phyloP scores from a whole-genome alignment of 495 filamentous ascomycete species.

The Aspergillus coremiiformis region DNA sequence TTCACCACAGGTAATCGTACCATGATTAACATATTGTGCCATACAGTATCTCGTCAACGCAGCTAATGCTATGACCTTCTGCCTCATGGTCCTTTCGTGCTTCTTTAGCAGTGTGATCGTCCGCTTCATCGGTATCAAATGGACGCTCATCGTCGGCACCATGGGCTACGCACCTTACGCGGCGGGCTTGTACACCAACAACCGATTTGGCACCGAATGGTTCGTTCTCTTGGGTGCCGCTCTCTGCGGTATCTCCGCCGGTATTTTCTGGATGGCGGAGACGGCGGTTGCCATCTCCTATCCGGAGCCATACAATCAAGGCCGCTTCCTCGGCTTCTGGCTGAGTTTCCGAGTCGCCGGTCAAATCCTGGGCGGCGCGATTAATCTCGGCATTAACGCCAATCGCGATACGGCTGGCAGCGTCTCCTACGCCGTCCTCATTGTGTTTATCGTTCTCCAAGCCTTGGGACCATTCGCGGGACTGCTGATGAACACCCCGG shows the following conservation, averaged over 20 bases:
- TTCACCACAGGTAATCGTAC: too few species aligned
- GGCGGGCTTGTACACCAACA: constrained; percentile 60
- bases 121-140: constrained; percentile 55
- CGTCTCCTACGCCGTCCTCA: constrained; percentile 53
- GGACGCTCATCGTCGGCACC: constrained; percentile 56
- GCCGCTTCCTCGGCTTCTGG: constrained; percentile 55
- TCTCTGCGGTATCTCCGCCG: constrained; percentile 56
- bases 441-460: constrained; percentile 56
- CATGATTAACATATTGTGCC: too few species aligned
- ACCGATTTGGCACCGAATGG: constrained; percentile 57
- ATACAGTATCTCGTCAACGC: constrained; percentile 50
- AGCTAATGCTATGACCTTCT: constrained; percentile 62
- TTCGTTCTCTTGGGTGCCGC: constrained; percentile 56
- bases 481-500: constrained; percentile 45
- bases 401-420: constrained; percentile 46
- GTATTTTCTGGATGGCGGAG: constrained; percentile 63
- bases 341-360: constrained; percentile 53
- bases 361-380: constrained; percentile 57
- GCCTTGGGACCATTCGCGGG: constrained; percentile 48
- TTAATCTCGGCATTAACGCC: constrained; percentile 55
- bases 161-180: constrained; percentile 60
- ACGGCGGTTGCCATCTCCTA: constrained; percentile 59
- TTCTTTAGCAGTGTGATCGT: constrained; percentile 49
- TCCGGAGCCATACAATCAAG: constrained; percentile 55
- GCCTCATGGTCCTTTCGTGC: constrained; percentile 58